phyloP scores from a whole-genome alignment of 164 flowering plant genomes.

The Platanus orientalis region DNA sequence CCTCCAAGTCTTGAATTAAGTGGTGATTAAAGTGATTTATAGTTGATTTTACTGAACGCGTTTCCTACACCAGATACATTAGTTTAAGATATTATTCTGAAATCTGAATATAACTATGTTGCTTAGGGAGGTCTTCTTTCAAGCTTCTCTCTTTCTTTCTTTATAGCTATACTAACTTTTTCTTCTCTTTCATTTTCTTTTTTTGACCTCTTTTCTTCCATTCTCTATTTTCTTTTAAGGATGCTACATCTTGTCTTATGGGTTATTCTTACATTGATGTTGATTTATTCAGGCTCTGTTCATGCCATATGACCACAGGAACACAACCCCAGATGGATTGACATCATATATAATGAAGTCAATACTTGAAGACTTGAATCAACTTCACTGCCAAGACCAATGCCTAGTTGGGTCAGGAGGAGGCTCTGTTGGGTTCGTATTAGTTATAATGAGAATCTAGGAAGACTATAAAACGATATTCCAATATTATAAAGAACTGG shows the following conservation, averaged over 20 bases:
- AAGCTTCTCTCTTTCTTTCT: background rate
- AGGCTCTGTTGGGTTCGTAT: constrained; percentile 95
- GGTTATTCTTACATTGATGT: constrained; percentile 1
- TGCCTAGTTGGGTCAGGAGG: constrained; percentile 98
- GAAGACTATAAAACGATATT: background rate
- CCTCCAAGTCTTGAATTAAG: too few relatives aligned
- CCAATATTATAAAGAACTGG: too few relatives aligned
- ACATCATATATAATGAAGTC: constrained; percentile 53
- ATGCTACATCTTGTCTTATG: too few relatives aligned
- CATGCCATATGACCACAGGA: constrained; percentile 98
- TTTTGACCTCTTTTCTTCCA: background rate
- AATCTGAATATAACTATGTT: background rate
- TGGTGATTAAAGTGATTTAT: too few relatives aligned
- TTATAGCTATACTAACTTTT: background rate
- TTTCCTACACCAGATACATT: too few relatives aligned
- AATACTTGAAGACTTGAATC: constrained; percentile 67
- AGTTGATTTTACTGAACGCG: too few relatives aligned
- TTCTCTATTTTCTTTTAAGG: too few relatives aligned
- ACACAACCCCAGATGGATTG: constrained; percentile 79
- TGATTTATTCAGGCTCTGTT: constrained; percentile 66
- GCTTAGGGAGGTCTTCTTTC: background rate
- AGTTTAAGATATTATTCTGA: too few relatives aligned
- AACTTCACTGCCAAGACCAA: constrained; percentile 63
- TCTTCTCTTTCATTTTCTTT: background rate
- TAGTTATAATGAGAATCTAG: too few relatives aligned